Evolutionary conservation across 2,329 filamentous ascomycete species (phyloP), one percentile per base, ranked within the genome.

Genomic region (Aspergillus hiratsukae): DNA sequence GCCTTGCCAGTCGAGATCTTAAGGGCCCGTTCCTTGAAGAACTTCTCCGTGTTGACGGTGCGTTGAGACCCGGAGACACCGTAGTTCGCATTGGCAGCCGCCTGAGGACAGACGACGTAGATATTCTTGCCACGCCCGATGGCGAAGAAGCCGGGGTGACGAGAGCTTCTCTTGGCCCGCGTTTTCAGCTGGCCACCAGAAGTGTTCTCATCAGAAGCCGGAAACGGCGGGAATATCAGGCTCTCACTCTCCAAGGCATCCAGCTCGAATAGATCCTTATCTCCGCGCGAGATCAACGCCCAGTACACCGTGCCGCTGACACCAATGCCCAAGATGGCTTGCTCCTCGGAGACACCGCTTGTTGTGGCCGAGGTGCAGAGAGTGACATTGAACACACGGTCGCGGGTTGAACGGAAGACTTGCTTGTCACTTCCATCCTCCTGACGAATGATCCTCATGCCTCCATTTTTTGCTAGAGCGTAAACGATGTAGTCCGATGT

Each of bases 1-100:
- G 94, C 93, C 79, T 99, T 99, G 65, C 93, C 94, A 60, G 92
- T 97, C 65, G 93, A 91, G 75, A 99, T 96, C 76, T 92, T 95
- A 62, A 97, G 80, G 50, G 89, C 89, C 68, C 90, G 92, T 70
- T 97, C 88, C 69, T 87, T 87, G 63, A 94, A 84, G 61, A 96
- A 91, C 69, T 86, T 89, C 71, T 96, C 91, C 0, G 90, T 94
- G 70, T 97, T 89, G 59, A 96, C 91, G 41, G 80, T 78, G 49
- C 82, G 80, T 58, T 81, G 80, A 46, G 76, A 74, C 11, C 75
- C 73, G 50, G 81, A 78, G 52, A 80, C 73, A 48, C 76, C 74
- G 55, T 84, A 86, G 48, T 71, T 72, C 9, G 71, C 50, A 46
- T 71, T 72, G 61, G 80, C 78, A 10, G 83, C 85, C 52, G 80